Percentiles rank a stretch among this genome's conserved stretches.
Evolutionary conservation across 306 rosid genomes (phyloP).

Genomic region (Malus orientalis): DNA sequence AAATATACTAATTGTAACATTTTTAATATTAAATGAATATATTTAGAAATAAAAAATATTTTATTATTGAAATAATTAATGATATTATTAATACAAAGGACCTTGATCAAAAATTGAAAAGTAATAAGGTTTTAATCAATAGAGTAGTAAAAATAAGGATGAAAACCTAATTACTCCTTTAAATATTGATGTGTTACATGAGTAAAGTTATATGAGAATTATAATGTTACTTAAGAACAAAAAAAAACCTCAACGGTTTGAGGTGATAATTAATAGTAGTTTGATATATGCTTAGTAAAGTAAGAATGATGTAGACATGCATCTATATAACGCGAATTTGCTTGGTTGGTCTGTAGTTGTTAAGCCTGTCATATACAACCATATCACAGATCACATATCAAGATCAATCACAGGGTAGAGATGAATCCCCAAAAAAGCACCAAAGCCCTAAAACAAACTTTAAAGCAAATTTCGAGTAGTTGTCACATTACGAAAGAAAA

Average conservation of each 20-base stretch:
- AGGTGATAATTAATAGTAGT: neutral
- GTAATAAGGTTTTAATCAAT: no score
- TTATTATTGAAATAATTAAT: no score
- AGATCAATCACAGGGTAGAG: neutral
- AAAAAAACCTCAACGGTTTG: neutral
- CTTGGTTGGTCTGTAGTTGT: neutral
- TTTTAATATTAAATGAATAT: no score
- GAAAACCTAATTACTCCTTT: no score
- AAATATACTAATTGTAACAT: no score
- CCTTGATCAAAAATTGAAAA: no score
- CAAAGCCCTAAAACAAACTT: neutral
- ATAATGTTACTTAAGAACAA: no score
- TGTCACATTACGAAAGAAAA: neutral
- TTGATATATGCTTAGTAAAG: neutral
- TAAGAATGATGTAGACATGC: neutral
- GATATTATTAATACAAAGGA: no score
- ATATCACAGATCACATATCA: neutral
- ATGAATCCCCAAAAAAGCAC: slow-evolving; percentile 10
- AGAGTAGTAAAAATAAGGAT: no score
- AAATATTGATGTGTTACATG: no score
- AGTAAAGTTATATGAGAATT: no score
- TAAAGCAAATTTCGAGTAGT: neutral
- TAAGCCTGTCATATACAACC: neutral
- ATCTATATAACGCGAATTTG: neutral
- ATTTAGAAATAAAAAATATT: no score